phyloP scores from a whole-genome alignment of 176 grass and related monocot species.

The Hyparrhenia diplandra region DNA sequence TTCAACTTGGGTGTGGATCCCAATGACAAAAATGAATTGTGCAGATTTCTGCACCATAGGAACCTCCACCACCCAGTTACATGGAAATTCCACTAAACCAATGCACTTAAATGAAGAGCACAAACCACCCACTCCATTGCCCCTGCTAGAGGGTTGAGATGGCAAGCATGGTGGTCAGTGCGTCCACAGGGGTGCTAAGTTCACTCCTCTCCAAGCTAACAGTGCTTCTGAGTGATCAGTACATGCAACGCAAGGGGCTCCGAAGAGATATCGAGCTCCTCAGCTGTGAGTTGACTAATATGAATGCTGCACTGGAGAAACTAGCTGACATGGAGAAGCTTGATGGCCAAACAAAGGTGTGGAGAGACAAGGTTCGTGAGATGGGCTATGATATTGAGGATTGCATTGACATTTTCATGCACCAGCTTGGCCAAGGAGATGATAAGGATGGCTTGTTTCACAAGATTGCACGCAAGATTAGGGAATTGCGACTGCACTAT shows the following conservation, averaged over 20 bases:
- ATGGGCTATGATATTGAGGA: neutral
- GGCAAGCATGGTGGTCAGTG: neutral
- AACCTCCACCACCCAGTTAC: too few species aligned
- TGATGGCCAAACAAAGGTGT: neutral
- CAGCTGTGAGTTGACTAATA: neutral
- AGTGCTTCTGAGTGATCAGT: neutral
- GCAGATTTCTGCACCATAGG: too few species aligned
- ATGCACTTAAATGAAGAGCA: too few species aligned
- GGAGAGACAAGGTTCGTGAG: conserved; percentile 16
- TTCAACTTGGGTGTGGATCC: too few species aligned
- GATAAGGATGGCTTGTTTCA: too few species aligned
- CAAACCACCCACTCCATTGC: too few species aligned
- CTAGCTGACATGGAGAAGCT: neutral
- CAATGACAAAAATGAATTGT: too few species aligned
- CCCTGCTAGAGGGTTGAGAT: neutral
- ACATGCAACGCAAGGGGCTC: neutral
- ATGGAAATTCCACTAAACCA: too few species aligned
- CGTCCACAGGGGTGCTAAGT: neutral
- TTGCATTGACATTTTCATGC: too few species aligned
- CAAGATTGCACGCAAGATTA: too few species aligned
- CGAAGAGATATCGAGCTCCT: neutral
- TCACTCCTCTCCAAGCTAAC: neutral
- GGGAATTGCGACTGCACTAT: too few species aligned
- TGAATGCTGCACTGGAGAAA: neutral
- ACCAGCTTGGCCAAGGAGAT: too few species aligned